These are phyloP conservation scores for Pseudopithomyces chartarum DNA, from an alignment of 2,329 filamentous ascomycete species.

Conservation along the genomic window DNA sequence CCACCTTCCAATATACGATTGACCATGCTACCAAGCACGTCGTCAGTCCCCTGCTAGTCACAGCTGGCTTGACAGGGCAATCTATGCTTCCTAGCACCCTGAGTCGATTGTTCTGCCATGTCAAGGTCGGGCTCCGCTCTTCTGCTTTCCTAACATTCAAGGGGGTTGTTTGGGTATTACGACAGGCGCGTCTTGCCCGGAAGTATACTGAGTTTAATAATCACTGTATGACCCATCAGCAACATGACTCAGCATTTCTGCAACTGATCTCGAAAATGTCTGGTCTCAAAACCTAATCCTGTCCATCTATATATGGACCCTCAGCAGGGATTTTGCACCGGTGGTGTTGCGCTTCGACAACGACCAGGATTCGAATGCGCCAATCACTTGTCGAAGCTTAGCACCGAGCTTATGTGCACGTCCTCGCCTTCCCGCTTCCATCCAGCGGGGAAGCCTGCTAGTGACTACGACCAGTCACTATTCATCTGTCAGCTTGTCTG, in stretches of 20 bases:
- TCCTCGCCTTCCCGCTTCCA: neutral
- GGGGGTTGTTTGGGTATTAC: neutral
- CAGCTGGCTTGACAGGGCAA: no score
- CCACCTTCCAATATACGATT: neutral
- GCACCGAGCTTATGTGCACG: constrained; percentile 10
- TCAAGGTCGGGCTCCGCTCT: neutral
- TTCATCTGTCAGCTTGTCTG: neutral
- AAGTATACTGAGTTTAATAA: neutral
- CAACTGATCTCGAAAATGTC: neutral
- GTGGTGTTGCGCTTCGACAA: neutral
- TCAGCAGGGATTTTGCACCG: neutral
- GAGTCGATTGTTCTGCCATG: neutral
- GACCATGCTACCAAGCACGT: neutral
- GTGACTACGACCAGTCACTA: neutral
- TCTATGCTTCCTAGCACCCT: no score
- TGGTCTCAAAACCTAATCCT: neutral
- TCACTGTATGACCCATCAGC: neutral
- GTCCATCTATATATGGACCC: neutral
- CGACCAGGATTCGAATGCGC: constrained; percentile 1
- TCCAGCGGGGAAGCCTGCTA: constrained; percentile 15
- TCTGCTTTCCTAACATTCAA: neutral
- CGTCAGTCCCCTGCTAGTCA: neutral
- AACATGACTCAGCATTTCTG: neutral
- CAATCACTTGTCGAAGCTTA: constrained; percentile 15
- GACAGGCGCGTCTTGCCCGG: neutral